phyloP scores from a whole-genome alignment of 495 filamentous ascomycete genomes.

The Hyaloscypha bicolor region DNA sequence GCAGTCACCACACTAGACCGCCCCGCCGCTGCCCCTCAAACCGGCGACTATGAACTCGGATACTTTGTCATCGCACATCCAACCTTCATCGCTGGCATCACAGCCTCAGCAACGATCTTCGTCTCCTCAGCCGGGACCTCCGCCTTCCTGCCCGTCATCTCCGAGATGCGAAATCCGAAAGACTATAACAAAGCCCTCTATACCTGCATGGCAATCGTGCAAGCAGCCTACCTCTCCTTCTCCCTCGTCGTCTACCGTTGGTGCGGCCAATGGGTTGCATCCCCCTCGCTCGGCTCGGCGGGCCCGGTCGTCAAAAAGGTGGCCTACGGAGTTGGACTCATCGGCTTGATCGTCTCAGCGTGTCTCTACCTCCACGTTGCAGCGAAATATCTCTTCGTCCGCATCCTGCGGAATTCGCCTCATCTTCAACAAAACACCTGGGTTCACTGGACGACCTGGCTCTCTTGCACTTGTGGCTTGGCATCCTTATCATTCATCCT shows the following conservation, averaged over 20 bases:
- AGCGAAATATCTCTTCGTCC: conserved; percentile 42
- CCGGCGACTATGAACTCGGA: conserved; percentile 39
- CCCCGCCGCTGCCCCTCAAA: conserved; percentile 44
- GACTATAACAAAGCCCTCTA: conserved; percentile 71
- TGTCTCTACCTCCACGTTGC: conserved; percentile 37
- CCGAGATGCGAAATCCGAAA: conserved; percentile 72
- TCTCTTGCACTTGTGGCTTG: conserved; percentile 35
- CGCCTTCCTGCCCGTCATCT: conserved; percentile 73
- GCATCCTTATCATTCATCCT: conserved; percentile 36
- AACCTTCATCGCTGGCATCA: conserved; percentile 44
- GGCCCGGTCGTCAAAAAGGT: conserved; percentile 65
- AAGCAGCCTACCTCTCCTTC: conserved; percentile 67
- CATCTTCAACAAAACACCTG: conserved; percentile 38
- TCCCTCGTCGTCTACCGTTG: conserved; percentile 75
- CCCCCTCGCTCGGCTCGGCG: conserved; percentile 72
- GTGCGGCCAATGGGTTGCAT: conserved; percentile 65
- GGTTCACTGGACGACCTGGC: conserved; percentile 40
- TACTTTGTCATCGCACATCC: conserved; percentile 39
- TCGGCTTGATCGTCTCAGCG: conserved; percentile 30
- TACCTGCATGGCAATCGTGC: conserved; percentile 66
- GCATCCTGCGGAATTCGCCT: conserved; percentile 37
- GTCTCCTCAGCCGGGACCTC: conserved; percentile 58
- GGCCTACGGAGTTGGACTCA: conserved; percentile 68
- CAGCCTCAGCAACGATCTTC: conserved; percentile 39
- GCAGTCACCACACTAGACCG: conserved; percentile 46